phyloP scores from a whole-genome alignment of 169 alveolate genomes.

The Hepatocystis sp. region DNA sequence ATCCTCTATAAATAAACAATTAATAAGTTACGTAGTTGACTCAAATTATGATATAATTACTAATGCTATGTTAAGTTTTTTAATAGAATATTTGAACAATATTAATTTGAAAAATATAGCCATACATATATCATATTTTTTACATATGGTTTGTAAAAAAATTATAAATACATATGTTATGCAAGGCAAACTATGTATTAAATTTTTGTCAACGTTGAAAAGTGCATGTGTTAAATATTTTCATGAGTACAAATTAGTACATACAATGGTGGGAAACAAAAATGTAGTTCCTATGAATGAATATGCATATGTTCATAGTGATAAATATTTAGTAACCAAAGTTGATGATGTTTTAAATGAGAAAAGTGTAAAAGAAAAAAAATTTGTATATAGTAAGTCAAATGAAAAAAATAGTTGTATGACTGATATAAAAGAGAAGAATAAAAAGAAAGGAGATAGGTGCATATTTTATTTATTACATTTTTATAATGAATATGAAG shows the following conservation, averaged over 20 bases:
- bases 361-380: no score
- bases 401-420: no score
- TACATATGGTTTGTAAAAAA: slow-evolving; percentile 12
- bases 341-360: no score
- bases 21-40: not conserved
- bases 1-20: slow-evolving; percentile 15
- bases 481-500: slow-evolving; percentile 9
- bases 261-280: no score
- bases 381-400: no score
- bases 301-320: no score
- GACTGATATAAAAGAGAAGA: no score
- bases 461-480: slow-evolving; percentile 10
- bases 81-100: slow-evolving; percentile 35
- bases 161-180: slow-evolving; percentile 29
- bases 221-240: slow-evolving; percentile 29
- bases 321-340: no score
- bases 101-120: slow-evolving; percentile 21
- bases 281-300: no score
- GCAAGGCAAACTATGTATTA: slow-evolving; percentile 25
- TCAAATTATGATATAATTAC: slow-evolving; percentile 30
- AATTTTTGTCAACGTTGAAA: slow-evolving; percentile 28
- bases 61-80: slow-evolving; percentile 6
- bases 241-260: no score
- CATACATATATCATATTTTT: slow-evolving; percentile 4
- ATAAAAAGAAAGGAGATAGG: slow-evolving; percentile 6